Base-by-base conservation (phyloP, 2,329 filamentous ascomycete genomes). In the Ceratocystis alfenasii region DNA sequence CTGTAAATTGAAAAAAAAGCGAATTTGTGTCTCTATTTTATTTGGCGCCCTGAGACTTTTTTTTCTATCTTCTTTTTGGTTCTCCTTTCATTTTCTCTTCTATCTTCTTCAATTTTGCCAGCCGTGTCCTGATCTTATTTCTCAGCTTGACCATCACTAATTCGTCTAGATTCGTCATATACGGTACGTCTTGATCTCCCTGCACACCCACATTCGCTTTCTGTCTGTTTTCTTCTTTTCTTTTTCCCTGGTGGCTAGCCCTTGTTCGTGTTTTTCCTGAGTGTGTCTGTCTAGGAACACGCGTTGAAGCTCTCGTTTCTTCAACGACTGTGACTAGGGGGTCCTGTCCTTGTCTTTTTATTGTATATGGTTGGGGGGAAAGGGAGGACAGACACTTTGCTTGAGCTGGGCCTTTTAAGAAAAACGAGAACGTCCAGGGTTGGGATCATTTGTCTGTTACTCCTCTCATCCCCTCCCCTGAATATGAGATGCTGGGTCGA, bases 401-500 rank as follows among this genome's bases (percentile, higher is more conserved):
- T 63, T 63, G 45, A 15, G 45, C 46, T 46, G 61, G 25, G 22
- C 59, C n/a, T 63, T 50, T 41, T 41, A 41, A 41, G 36, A 41
- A 41, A 41, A 41, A 41, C 36, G 36, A 46, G 20, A 45, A 45
- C 48, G 44, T 8, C 61, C 61, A 45, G 50, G 53, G 50, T 53
- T 65, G 63, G 63, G 53, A 61, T 61, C 53, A 46, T 33, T 55
- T 44, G 41, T 53, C 48, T 53, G 20, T 53, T 53, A 8, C 48
- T 53, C 36, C 36, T 48, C 17, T n/a, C 46, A 22, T 22, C 22
- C 46, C 46, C 36, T 48, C 62, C 61, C 61, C 65, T 66, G 65
- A 64, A 61, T 66, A 17, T 25, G 12, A 25, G 20, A 36, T 46
- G 62, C 50, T 57, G 59, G 36, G 30, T 66, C 65, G 50, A 66